Evolutionary conservation across 1,284 basidiomycete species (phyloP), one percentile per base, ranked within the genome.

Genomic region (Cutaneotrichosporon cavernicola): DNA sequence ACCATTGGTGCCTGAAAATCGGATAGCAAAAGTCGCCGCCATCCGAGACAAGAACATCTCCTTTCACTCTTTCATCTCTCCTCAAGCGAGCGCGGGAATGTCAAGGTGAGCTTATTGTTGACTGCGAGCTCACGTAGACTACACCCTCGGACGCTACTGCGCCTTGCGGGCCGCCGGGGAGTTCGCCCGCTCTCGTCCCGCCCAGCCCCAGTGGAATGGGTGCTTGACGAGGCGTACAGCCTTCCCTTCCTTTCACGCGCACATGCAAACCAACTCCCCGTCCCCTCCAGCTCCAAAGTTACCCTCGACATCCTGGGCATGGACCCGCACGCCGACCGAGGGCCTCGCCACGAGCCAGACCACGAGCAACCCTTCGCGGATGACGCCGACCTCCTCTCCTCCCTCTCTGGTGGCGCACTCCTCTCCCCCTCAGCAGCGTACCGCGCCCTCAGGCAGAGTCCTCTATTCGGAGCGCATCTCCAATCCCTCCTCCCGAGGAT

Each of bases 391-490:
- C 36, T 56, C 36, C 36, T 56, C 22, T 22, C 36, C 36, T 21
- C 55, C 13, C 55, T 56, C 10, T 14, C 16, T 1, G 22, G 11
- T 21, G 21, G 36, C 36, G 21, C 38, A 2, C 30, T 69, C 50
- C 62, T 75, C 61, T 72, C 74, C 60, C 73, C 75, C 0, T 64
- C 65, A 2, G 34, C 66, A 10, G 73, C 75, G 0, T 76, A 73
- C 57, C 51, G 69, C 5, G 68, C 67, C 13, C 63, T 76, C 0
- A 66, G 75, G 21, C 51, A 60, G 13, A 60, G 70, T 31, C 59
- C 64, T 2, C 59, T 69, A 9, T 76, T 74, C 63, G 60, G 60
- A 16, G 68, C 65, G 22, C 72, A 74, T 62, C 70, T 74, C 43
- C 61, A 65, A 21, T 34, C 64, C 18, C 55, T 74, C 26, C 40